These are phyloP conservation scores for Sutorius eximius DNA, from an alignment of 1,284 basidiomycete species.

Conservation along the genomic window DNA sequence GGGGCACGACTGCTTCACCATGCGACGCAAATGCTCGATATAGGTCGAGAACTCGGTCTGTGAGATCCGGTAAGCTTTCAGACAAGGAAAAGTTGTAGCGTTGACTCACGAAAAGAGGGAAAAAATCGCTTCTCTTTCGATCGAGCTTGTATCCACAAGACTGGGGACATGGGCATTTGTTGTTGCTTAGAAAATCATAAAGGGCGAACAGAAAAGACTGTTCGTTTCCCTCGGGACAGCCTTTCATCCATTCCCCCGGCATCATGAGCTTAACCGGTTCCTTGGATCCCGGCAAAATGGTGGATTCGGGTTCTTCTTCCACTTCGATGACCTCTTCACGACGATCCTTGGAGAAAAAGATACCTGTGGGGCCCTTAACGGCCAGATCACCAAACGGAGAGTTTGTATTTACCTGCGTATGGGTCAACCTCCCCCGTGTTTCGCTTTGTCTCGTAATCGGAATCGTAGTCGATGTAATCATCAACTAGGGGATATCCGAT, in stretches of 20 bases:
- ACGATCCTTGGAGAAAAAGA: conserved; percentile 91
- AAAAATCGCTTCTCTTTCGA: conserved; percentile 76
- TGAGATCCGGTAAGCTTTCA: conserved; percentile 5
- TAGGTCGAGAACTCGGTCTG: conserved; percentile 75
- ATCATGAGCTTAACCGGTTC: conserved; percentile 68
- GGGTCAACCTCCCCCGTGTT: conserved; percentile 67
- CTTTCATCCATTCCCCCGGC: conserved; percentile 95
- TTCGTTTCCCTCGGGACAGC: conserved; percentile 89
- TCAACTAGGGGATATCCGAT: conserved; percentile 38
- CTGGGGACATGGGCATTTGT: conserved; percentile 66
- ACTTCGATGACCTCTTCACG: conserved; percentile 84
- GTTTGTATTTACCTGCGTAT: conserved; percentile 63
- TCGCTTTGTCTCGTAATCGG: conserved; percentile 59
- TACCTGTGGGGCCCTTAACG: conserved; percentile 46
- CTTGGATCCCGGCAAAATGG: conserved; percentile 44
- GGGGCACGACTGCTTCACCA: conserved; percentile 61
- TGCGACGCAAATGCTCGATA: conserved; percentile 57
- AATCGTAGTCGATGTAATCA: conserved; percentile 75
- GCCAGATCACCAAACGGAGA: neutral
- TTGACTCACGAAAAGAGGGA: conserved; percentile 71
- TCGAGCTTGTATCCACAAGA: conserved; percentile 62
- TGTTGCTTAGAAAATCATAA: conserved; percentile 70
- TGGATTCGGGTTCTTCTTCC: conserved; percentile 70
- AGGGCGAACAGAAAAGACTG: conserved; percentile 85
- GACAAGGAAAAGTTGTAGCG: neutral